Percentiles rank a stretch among this genome's conserved stretches.
phyloP scores from a whole-genome alignment of 2,329 filamentous ascomycete genomes.

The Leptosphaerulina australis region DNA sequence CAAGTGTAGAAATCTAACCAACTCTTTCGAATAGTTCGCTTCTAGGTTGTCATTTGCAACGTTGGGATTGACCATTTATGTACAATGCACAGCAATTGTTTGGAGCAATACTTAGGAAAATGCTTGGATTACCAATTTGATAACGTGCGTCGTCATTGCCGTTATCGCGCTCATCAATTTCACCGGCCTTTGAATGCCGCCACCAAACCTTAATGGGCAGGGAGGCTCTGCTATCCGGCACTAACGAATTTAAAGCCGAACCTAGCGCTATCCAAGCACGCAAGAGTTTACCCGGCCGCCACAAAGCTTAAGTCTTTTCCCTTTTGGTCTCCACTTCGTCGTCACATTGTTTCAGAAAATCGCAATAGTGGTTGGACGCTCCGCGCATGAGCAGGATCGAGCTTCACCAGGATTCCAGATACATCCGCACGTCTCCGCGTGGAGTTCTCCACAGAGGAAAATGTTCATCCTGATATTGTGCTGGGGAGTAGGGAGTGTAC shows the following conservation, averaged over 20 bases:
- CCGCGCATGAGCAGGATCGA: conserved; percentile 1
- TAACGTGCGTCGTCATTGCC: conserved; percentile 2
- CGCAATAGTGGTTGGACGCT: conserved; percentile 8
- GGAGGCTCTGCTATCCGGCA: conserved; percentile 4
- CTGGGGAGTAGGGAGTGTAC: conserved; percentile 1
- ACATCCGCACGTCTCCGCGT: conserved; percentile 8
- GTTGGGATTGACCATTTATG: no score
- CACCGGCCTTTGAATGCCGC: background rate
- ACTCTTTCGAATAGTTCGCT: no score
- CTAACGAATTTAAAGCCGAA: background rate
- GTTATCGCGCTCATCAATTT: background rate
- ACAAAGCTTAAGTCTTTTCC: conserved; percentile 20
- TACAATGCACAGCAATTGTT: no score
- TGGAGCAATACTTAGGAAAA: no score
- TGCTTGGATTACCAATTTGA: no score
- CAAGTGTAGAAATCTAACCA: no score
- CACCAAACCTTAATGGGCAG: background rate
- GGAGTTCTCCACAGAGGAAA: conserved; percentile 11
- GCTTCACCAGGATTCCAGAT: conserved; percentile 9
- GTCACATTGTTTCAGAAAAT: conserved; percentile 8
- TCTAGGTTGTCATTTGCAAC: no score
- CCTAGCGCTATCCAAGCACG: background rate
- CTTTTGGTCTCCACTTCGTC: conserved; percentile 9
- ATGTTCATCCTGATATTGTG: conserved; percentile 10
- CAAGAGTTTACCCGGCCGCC: conserved; percentile 19